A percentile compares a stretch with the other conserved stretches of the same genome.
phyloP scores from a whole-genome alignment of 495 filamentous ascomycete species.

The Cairneyella variabilis region DNA sequence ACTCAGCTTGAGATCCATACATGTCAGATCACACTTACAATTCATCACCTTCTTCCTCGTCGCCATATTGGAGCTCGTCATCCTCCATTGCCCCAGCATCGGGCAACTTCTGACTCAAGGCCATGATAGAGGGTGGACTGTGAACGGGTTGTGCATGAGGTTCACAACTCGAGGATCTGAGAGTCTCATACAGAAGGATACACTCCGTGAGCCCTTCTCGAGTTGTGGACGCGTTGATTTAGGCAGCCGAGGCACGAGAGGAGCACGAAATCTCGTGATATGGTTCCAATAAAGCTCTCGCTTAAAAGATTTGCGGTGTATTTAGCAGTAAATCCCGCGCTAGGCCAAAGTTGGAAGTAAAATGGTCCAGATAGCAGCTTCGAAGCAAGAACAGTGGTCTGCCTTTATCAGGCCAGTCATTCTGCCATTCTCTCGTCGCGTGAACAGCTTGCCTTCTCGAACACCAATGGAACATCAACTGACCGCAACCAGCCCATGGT shows the following conservation, averaged over 20 bases:
- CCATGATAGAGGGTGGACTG: neutral
- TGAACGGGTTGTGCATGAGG: too few species aligned
- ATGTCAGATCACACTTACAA: neutral
- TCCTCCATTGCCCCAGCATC: slow-evolving; percentile 51
- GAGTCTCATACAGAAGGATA: too few species aligned
- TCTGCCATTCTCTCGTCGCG: too few species aligned
- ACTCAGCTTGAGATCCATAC: neutral
- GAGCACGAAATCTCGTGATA: neutral
- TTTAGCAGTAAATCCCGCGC: too few species aligned
- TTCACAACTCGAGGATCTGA: too few species aligned
- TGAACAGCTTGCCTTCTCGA: neutral
- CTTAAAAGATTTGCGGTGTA: too few species aligned
- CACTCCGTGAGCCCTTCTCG: too few species aligned
- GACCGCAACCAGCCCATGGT: neutral
- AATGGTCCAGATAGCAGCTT: too few species aligned
- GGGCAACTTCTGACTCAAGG: neutral
- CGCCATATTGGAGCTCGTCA: slow-evolving; percentile 43
- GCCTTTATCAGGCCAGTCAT: too few species aligned
- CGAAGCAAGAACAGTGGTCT: too few species aligned
- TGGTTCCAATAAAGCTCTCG: neutral
- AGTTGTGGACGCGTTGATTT: neutral
- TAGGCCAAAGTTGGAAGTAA: too few species aligned
- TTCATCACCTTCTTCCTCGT: neutral
- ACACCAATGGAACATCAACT: neutral
- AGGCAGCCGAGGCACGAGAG: neutral